These are phyloP conservation scores for Vigna angularis DNA, from an alignment of 306 rosid species.

Conservation along the genomic window DNA sequence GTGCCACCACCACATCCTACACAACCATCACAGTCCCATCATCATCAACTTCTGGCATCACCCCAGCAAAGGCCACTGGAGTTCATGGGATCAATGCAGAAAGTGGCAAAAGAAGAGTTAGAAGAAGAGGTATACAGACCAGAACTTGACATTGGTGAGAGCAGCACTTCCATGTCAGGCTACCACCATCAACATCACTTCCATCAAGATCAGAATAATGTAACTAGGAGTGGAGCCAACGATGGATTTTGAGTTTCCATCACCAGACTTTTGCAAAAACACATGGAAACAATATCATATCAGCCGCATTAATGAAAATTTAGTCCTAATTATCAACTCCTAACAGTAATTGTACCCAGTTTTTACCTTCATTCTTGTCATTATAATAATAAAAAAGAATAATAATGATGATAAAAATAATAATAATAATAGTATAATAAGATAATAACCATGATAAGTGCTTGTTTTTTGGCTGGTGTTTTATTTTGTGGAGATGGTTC, in stretches of 20 bases:
- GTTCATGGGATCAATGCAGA: constrained; percentile 59
- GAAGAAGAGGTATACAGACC: constrained; percentile 66
- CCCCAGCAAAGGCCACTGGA: constrained; percentile 55
- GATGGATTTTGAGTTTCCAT: constrained; percentile 49
- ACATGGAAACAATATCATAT: constrained; percentile 4
- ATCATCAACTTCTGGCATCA: constrained; percentile 36
- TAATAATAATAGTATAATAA: background rate
- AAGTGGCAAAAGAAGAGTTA: constrained; percentile 68
- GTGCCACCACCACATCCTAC: constrained; percentile 49
- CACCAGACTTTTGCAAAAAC: constrained; percentile 24
- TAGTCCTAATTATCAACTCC: constrained; percentile 38
- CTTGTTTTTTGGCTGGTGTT: no score
- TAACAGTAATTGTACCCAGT: constrained; percentile 39
- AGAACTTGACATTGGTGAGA: constrained; percentile 65
- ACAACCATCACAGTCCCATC: constrained; percentile 26
- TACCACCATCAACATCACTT: constrained; percentile 52
- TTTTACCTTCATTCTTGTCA: background rate
- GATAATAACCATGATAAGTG: background rate
- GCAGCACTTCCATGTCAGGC: constrained; percentile 62
- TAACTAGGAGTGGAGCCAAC: constrained; percentile 46
- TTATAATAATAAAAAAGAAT: background rate
- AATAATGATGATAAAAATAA: background rate
- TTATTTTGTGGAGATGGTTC: constrained; percentile 20
- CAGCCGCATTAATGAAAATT: constrained; percentile 9
- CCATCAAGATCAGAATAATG: constrained; percentile 57